Percentiles rank a stretch among this genome's conserved stretches.
Evolutionary conservation across 495 filamentous ascomycete species (phyloP).

Genomic region (Penicillium chermesinum): DNA sequence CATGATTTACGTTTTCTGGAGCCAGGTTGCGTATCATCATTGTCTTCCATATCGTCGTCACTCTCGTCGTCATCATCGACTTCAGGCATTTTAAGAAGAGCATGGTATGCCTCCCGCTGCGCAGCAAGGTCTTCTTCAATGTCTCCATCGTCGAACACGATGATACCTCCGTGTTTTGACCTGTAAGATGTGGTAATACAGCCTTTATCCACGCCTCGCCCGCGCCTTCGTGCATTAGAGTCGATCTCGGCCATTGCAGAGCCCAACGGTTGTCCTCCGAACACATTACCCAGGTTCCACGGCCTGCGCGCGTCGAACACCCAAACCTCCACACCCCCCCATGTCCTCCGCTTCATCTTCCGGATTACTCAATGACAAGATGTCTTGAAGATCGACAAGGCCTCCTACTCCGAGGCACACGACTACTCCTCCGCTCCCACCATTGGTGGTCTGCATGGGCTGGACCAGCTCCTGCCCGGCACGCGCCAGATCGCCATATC

Average conservation of each 20-base stretch:
- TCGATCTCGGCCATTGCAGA: slow-evolving; percentile 43
- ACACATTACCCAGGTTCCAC: slow-evolving; percentile 94
- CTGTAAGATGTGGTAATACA: slow-evolving; percentile 64
- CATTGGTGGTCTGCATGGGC: slow-evolving; percentile 75
- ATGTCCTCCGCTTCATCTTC: slow-evolving; percentile 55
- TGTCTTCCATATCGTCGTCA: slow-evolving; percentile 42
- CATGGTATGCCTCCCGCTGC: slow-evolving; percentile 77
- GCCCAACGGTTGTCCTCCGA: slow-evolving; percentile 60
- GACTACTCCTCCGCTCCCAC: slow-evolving; percentile 79
- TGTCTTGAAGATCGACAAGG: slow-evolving; percentile 73
- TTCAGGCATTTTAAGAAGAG: slow-evolving; percentile 82
- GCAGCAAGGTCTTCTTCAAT: slow-evolving; percentile 76
- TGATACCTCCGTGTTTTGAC: slow-evolving; percentile 74
- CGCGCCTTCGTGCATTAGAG: slow-evolving; percentile 47
- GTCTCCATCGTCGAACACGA: slow-evolving; percentile 95
- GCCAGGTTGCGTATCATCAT: slow-evolving; percentile 35
- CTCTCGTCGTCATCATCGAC: slow-evolving; percentile 61
- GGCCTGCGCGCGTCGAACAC: slow-evolving; percentile 84
- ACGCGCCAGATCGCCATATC: slow-evolving; percentile 82
- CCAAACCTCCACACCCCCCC: slow-evolving; percentile 86
- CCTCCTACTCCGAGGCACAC: slow-evolving; percentile 92
- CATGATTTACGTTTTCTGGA: slow-evolving; percentile 77
- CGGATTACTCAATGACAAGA: slow-evolving; percentile 57
- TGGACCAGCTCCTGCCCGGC: slow-evolving; percentile 69
- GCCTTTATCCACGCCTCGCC: slow-evolving; percentile 54